Evolutionary conservation across 2,329 filamentous ascomycete species (phyloP), one percentile per base, ranked within the genome.

Genomic region (Curvularia spicifera): DNA sequence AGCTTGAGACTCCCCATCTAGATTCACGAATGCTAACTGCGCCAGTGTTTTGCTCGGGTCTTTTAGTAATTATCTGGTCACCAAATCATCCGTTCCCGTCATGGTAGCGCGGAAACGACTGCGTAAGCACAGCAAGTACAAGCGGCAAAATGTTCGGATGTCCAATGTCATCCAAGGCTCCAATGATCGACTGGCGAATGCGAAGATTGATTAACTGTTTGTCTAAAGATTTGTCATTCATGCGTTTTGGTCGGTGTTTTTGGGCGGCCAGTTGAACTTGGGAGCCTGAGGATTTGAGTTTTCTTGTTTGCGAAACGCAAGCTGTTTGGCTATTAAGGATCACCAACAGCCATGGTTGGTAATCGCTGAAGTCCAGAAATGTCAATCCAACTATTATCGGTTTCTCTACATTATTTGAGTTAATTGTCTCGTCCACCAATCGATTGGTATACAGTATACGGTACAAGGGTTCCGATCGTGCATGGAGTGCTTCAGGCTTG

Each of bases 21-120:
- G 12, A 33, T 43, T 56, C 65, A 68, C 63, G 47, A 43, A 56
- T 57, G 45, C 67, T 75, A 61, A 76, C 51, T 50, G 43, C 60
- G 56, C 50, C 68, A 96, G 93, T 73, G 94, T 97, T 22, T 89
- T 99, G 60, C 84, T 99, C 29, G 95, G 95, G 26, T 97, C 93
- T 0, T 98, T 99, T 78, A 96, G 91, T 60, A 98, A 98, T 75
- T 99, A 99, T 72, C 84, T 99, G 7, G 93, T 99, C 31, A 96
- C 93, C 37, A 98, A 98, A 80, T 96, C 92, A 63, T 96, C 91
- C 2, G 93, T 96, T 15, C 95, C 95, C 0, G 95, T 99, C 59
- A 99, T 99, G 95, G 95, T 98, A 35, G 95, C 95, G 7, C 84
- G 95, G 58, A 97, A 96, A 81, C 89, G 91, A 57, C 83, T 97